These are phyloP conservation scores for Astrothelium macrocarpum DNA, from an alignment of 495 filamentous ascomycete species.

Conservation along the genomic window DNA sequence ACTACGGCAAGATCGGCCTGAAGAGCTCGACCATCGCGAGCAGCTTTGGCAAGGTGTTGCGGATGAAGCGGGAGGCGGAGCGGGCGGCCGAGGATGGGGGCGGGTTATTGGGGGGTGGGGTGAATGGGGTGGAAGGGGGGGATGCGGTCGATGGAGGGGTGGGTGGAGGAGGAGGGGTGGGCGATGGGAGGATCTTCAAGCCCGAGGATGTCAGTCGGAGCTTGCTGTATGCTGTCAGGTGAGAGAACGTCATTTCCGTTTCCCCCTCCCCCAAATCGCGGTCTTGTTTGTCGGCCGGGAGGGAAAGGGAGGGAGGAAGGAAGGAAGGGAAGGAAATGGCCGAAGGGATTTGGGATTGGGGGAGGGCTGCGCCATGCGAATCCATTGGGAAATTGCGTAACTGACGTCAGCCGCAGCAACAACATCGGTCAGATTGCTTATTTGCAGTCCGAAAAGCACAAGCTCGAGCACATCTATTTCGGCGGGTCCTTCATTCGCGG, in stretches of 20 bases:
- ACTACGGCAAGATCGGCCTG: conserved; percentile 88
- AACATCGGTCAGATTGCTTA: conserved; percentile 98
- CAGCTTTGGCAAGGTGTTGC: conserved; percentile 93
- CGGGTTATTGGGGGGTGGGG: conserved; percentile 47
- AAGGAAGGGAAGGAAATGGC: too few relatives aligned
- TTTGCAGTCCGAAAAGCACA: conserved; percentile 85
- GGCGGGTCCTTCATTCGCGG: conserved; percentile 95
- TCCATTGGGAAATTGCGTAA: conserved; percentile 9
- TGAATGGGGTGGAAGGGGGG: conserved; percentile 10
- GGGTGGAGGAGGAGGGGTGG: conserved; percentile 6
- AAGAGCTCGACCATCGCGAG: conserved; percentile 90
- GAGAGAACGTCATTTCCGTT: too few relatives aligned
- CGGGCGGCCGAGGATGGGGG: conserved; percentile 67
- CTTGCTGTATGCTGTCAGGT: conserved; percentile 75
- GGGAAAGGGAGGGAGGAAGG: too few relatives aligned
- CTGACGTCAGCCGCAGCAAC: conserved; percentile 46
- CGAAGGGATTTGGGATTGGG: conserved; percentile 12
- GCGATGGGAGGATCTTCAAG: conserved; percentile 39
- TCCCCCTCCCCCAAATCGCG: too few relatives aligned
- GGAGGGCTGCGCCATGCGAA: not conserved
- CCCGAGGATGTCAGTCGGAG: conserved; percentile 59
- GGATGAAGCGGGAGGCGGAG: conserved; percentile 69
- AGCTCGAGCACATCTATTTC: conserved; percentile 88
- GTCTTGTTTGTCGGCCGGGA: too few relatives aligned
- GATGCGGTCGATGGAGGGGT: conserved; percentile 3